Conservation (phyloP, 2,329 filamentous ascomycete species). For the Purpureocillium lavendulum region DNA sequence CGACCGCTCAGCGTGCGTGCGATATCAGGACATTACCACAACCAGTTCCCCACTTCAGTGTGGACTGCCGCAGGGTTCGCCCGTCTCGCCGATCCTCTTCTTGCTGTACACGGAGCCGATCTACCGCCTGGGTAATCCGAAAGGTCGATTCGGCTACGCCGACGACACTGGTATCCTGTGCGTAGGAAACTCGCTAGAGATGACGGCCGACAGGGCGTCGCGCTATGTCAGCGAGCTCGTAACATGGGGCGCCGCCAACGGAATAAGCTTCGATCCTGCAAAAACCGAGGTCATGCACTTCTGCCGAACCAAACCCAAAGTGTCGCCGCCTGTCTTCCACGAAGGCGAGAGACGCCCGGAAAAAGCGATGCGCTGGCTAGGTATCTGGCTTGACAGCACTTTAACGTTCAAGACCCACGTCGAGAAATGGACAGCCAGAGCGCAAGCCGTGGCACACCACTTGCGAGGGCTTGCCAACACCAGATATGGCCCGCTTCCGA, state of each 20-base stretch:
- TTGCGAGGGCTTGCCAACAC: neutral
- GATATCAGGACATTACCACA: constrained; percentile 6
- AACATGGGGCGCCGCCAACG: constrained; percentile 9
- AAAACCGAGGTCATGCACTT: constrained; percentile 16
- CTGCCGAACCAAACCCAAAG: constrained; percentile 2
- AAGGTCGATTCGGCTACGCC: constrained; percentile 8
- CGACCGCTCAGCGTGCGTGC: constrained; percentile 1
- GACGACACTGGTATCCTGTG: constrained; percentile 11
- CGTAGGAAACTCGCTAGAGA: constrained; percentile 6
- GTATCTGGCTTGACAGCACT: neutral
- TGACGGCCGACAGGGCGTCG: constrained; percentile 6
- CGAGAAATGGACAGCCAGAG: neutral
- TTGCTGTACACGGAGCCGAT: constrained; percentile 6
- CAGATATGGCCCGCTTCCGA: neutral
- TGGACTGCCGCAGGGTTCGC: constrained; percentile 9
- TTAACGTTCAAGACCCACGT: neutral
- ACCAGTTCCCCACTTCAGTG: constrained; percentile 3
- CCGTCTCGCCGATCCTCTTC: constrained; percentile 5
- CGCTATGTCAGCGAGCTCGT: constrained; percentile 6
- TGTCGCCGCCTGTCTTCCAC: neutral
- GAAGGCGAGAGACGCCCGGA: constrained; percentile 1
- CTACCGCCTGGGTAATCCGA: constrained; percentile 4
- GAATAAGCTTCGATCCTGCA: constrained; percentile 10
- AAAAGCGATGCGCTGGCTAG: neutral
- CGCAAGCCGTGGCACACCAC: neutral